Evolutionary conservation across 164 flowering plant genomes (phyloP).

Genomic region (Vitis rotundifolia): DNA sequence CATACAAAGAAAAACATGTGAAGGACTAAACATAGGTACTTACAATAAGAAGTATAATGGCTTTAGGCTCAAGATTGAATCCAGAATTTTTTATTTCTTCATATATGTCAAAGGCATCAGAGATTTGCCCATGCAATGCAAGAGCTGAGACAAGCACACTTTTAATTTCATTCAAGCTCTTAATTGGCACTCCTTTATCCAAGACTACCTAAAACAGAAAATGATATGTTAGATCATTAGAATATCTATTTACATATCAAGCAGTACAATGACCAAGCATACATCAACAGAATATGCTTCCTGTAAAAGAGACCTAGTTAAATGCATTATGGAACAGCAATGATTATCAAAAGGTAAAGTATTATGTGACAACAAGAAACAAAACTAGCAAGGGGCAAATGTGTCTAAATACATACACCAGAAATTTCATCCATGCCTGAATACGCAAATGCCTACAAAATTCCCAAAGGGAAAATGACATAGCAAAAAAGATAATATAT

Average conservation of each 20-base stretch:
- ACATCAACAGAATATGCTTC: not conserved
- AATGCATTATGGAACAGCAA: not conserved
- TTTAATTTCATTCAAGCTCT: constrained; percentile 57
- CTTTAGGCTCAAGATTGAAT: constrained; percentile 58
- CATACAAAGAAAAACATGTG: not conserved
- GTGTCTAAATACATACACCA: too few relatives aligned
- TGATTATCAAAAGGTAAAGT: not conserved
- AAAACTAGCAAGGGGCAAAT: not conserved
- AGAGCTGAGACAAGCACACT: constrained; percentile 71
- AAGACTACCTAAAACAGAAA: constrained; percentile 46
- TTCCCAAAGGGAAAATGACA: too few relatives aligned
- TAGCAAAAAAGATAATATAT: too few relatives aligned
- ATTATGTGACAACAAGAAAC: not conserved
- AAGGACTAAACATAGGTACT: constrained; percentile 20
- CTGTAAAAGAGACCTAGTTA: not conserved
- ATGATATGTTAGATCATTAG: not conserved
- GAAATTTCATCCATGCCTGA: too few relatives aligned
- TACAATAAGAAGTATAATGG: constrained; percentile 64
- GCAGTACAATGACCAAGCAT: not conserved
- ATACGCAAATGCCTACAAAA: too few relatives aligned
- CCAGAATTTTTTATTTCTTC: constrained; percentile 61
- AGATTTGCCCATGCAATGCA: constrained; percentile 57
- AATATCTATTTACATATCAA: not conserved
- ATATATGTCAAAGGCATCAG: constrained; percentile 70
- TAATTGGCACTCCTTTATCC: constrained; percentile 46